Base-by-base conservation (phyloP, 176 grass and related monocot species). In the Cenchrus fungigraminus region DNA sequence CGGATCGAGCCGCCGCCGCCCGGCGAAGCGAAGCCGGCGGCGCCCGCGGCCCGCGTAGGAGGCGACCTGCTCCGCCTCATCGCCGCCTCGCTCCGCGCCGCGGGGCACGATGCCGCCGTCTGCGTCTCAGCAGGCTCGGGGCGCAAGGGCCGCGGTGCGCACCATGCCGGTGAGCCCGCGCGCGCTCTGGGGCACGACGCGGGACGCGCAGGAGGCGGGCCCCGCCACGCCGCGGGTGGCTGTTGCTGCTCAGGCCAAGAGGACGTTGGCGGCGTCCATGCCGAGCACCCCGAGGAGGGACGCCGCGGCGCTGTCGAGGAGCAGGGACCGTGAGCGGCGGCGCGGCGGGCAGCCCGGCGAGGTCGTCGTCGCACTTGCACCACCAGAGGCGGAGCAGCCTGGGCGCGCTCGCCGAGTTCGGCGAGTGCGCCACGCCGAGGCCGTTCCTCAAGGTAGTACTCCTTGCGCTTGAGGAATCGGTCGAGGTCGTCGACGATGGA, bases 301-400 rank as follows among this genome's bases (percentile, higher is more conserved):
- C 16, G 22, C 12, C 68, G 28, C 17, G 6, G 68, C 6, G 29
- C 62, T 87, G 68, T 52, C 70, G 81, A 82, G 68, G 74, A 88
- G 73, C 71, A 87, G 68, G 83, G 75, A 83, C 76, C 12, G 76
- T 77, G 70, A 80, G 47, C 47, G 68, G 62, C 42, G 62, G 25
- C 25, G 49, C 15, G 9, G 7, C 19, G 8, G 55, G 56, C 4
- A 60, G 77, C n/a, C 49, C 84, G 8, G 75, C 75, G 54, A 47
- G 54, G 74, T 0, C 71, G 71, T 29, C 52, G 61, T 37, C 37
- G 37, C 37, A 37, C 37, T 37, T 4, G 37, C 11, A 29, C 60
- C 87, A 89, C 84, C 71, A 73, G 20, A 68, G 87, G 67, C 66
- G 79, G 72, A 88, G 42, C 65, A 88, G 86, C 89, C 79, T 79